A percentile compares a stretch with the other conserved stretches of the same genome.
These are phyloP conservation scores for Pyricularia pennisetigena DNA, from an alignment of 2,329 filamentous ascomycete species.

Conservation along the genomic window DNA sequence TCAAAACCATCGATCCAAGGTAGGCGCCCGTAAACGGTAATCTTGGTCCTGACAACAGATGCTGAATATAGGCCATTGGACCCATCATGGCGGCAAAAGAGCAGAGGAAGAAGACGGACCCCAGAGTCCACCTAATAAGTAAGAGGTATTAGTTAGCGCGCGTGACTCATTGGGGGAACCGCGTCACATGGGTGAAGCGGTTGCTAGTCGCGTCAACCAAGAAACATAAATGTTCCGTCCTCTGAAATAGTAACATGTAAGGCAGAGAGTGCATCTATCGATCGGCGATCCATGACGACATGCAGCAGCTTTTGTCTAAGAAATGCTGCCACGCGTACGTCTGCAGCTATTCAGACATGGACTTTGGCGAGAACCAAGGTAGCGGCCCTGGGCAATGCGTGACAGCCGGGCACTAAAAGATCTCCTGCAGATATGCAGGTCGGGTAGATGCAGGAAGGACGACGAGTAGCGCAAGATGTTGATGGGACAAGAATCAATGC, in stretches of 20 bases:
- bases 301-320: conserved; percentile 9
- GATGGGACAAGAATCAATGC: neutral
- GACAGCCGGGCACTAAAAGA: neutral
- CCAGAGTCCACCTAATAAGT: conserved; percentile 83
- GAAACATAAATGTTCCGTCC: neutral
- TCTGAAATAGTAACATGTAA: neutral
- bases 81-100: conserved; percentile 96
- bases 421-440: conserved; percentile 17
- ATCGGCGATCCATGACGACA: conserved; percentile 10
- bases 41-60: conserved; percentile 74
- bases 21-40: conserved; percentile 91
- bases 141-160: conserved; percentile 8
- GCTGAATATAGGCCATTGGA: conserved; percentile 69
- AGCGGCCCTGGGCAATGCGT: neutral
- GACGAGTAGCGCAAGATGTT: neutral
- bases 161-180: neutral
- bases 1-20: conserved; percentile 85
- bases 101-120: conserved; percentile 77
- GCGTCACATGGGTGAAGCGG: neutral
- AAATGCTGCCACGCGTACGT: neutral
- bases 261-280: neutral
- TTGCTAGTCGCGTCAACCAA: neutral
- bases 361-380: neutral
- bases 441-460: conserved; percentile 23
- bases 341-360: conserved; percentile 1